Conservation (phyloP, 345 rosid genomes). For the Nasturtium officinale region DNA sequence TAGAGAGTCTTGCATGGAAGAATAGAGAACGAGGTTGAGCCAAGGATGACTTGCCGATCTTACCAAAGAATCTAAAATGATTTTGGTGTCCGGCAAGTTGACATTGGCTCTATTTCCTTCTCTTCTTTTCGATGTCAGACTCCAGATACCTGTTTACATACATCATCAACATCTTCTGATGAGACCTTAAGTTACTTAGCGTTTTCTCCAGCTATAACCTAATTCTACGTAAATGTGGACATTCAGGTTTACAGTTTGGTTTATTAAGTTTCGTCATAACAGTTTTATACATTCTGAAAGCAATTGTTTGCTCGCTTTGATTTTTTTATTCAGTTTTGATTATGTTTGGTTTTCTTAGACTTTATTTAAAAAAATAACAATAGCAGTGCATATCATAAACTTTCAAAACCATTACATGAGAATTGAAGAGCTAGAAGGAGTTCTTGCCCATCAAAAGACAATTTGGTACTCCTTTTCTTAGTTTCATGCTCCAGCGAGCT, state of each 20-base stretch:
- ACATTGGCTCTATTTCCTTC: conserved; percentile 44
- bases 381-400: not conserved
- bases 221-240: not conserved
- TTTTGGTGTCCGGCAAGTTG: conserved; percentile 40
- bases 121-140: conserved; percentile 43
- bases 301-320: not conserved
- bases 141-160: not conserved
- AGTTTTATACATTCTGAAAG: not conserved
- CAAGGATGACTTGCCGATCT: conserved; percentile 45
- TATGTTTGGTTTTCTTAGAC: not conserved
- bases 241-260: not conserved
- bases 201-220: not conserved
- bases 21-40: conserved; percentile 43
- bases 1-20: conserved; percentile 41
- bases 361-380: not conserved
- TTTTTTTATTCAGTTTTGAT: not conserved
- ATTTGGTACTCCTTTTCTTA: too few species aligned
- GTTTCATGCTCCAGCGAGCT: conserved; percentile 50
- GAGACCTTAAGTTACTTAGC: not conserved
- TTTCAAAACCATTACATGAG: not conserved
- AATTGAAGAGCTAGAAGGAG: not conserved
- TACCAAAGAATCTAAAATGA: not conserved
- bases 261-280: too few species aligned
- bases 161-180: not conserved
- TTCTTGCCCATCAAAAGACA: not conserved